These are phyloP conservation scores for Hippophae tibetana DNA, from an alignment of 306 rosid genomes.

Conservation along the genomic window DNA sequence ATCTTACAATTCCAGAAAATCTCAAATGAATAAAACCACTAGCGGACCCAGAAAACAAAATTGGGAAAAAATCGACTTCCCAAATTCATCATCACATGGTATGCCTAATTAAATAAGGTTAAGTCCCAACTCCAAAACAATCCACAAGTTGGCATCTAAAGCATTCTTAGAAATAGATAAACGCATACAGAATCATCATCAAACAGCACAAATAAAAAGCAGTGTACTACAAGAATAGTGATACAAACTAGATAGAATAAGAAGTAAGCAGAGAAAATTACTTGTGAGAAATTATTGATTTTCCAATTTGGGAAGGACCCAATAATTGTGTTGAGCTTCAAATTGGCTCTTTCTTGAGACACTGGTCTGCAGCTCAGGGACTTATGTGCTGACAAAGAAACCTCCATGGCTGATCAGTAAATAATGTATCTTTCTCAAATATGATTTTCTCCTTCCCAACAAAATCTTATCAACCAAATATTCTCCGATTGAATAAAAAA, in stretches of 20 bases:
- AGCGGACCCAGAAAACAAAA: constrained; percentile 8
- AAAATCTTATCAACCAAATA: constrained; percentile 8
- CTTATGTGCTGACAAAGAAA: constrained; percentile 36
- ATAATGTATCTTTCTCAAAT: constrained; percentile 4
- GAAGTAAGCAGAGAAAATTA: constrained; percentile 11
- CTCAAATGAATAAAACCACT: neutral
- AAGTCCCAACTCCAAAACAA: constrained; percentile 10
- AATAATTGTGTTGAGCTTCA: constrained; percentile 32
- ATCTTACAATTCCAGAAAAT: neutral
- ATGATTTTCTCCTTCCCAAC: neutral
- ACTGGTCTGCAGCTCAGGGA: constrained; percentile 28
- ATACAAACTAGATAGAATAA: neutral
- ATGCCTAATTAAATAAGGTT: neutral
- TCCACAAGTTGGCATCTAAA: neutral
- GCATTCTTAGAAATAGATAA: too few species aligned
- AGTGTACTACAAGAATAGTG: neutral
- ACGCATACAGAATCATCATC: too few species aligned
- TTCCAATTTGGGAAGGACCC: constrained; percentile 31
- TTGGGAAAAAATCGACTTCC: neutral
- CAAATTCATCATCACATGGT: neutral
- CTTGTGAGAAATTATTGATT: constrained; percentile 21
- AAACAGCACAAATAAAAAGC: neutral
- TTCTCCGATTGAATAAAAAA: constrained; percentile 9
- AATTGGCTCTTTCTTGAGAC: constrained; percentile 23
- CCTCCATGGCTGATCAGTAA: constrained; percentile 28